Conservation (phyloP, 164 flowering plant genomes). For the Aristolochia contorta region DNA sequence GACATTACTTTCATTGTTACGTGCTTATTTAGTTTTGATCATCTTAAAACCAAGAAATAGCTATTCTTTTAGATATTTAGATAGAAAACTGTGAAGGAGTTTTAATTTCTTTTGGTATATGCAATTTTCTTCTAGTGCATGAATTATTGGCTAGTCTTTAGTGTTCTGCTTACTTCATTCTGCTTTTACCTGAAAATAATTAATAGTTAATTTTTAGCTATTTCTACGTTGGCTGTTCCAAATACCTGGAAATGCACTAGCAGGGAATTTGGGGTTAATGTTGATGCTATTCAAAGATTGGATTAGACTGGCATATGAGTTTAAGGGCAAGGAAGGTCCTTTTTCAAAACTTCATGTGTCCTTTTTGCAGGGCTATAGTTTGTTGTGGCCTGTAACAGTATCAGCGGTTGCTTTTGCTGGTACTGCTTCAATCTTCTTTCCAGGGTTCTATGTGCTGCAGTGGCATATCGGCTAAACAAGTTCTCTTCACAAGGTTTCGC, state of each 20-base stretch:
- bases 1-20: no score
- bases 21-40: no score
- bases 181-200: no score
- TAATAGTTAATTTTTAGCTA: no score
- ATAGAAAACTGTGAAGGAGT: no score
- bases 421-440: constrained; percentile 15
- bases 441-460: constrained; percentile 27
- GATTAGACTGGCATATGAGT: constrained; percentile 23
- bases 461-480: constrained; percentile 27
- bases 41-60: no score
- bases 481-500: not conserved
- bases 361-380: constrained; percentile 33
- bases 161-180: no score
- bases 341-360: constrained; percentile 32
- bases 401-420: constrained; percentile 15
- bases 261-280: constrained; percentile 20
- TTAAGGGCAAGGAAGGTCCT: constrained; percentile 33
- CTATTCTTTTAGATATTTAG: no score
- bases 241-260: constrained; percentile 28
- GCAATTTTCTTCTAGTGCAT: no score
- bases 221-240: constrained; percentile 18
- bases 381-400: constrained; percentile 34
- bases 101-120: no score
- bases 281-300: constrained; percentile 37
- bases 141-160: no score